phyloP scores from a whole-genome alignment of 148 eudicot species.

The Polygonum maritimum region DNA sequence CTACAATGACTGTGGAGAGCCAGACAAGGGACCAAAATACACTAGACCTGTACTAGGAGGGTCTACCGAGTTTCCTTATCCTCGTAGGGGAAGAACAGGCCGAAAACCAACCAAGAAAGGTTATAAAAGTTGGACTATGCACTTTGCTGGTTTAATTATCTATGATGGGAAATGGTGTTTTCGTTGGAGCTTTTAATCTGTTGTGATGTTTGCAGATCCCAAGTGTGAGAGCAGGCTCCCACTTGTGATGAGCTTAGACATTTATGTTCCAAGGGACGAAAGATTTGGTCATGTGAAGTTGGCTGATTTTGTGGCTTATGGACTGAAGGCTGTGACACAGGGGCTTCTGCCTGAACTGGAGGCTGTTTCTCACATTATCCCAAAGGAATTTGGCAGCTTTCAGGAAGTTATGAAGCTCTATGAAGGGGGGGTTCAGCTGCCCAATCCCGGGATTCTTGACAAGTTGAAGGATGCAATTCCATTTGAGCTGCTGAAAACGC shows the following conservation, averaged over 20 bases:
- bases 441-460: conserved; percentile 22
- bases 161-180: neutral
- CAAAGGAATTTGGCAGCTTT: conserved; percentile 55
- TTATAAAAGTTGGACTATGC: conserved; percentile 5
- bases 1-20: conserved; percentile 74
- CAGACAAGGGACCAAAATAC: conserved; percentile 40
- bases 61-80: conserved; percentile 58
- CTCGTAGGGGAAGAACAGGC: conserved; percentile 74
- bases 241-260: conserved; percentile 32
- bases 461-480: conserved; percentile 39
- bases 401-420: conserved; percentile 48
- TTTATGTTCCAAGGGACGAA: conserved; percentile 84
- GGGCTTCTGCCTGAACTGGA: conserved; percentile 39
- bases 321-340: conserved; percentile 48
- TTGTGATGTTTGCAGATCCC: conserved; percentile 38
- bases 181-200: neutral
- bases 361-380: conserved; percentile 37
- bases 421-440: conserved; percentile 44
- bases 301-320: conserved; percentile 52
- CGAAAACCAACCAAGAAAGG: conserved; percentile 55
- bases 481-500: conserved; percentile 41
- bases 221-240: conserved; percentile 59
- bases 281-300: conserved; percentile 54
- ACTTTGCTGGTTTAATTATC: neutral
- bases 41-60: conserved; percentile 75